Evolutionary conservation across 345 rosid species (phyloP).

Genomic region (Adansonia digitata): DNA sequence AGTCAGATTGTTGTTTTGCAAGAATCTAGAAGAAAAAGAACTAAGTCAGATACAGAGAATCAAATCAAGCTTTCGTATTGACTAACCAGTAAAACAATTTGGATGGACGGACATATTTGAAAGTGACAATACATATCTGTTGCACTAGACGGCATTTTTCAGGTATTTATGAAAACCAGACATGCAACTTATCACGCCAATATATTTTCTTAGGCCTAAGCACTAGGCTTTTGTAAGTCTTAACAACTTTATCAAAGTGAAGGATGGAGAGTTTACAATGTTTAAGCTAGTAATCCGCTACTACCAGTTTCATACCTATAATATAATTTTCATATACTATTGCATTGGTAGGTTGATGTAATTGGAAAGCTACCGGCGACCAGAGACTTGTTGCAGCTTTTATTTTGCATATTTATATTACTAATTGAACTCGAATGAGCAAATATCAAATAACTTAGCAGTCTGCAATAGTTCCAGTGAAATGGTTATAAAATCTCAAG

Average conservation of each 20-base stretch:
- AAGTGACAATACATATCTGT: background rate
- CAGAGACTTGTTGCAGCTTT: background rate
- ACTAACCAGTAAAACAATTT: conserved; percentile 1
- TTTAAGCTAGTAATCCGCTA: conserved; percentile 1
- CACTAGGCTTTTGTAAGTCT: background rate
- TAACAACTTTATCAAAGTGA: background rate
- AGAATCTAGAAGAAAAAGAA: conserved; percentile 43
- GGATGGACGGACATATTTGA: background rate
- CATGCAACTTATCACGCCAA: background rate
- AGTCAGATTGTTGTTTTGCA: conserved; percentile 84
- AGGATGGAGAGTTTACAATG: background rate
- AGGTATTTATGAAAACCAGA: background rate
- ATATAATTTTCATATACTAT: background rate
- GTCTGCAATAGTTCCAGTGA: background rate
- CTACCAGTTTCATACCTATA: background rate
- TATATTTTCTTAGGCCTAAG: background rate
- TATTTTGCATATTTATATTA: background rate
- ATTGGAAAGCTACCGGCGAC: background rate
- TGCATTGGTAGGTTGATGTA: background rate
- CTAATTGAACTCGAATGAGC: background rate
- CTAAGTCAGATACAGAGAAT: conserved; percentile 7
- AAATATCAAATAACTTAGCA: background rate
- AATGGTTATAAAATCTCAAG: background rate
- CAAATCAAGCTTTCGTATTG: conserved; percentile 2
- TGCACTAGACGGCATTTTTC: background rate